Evolutionary conservation across 352 stramenopile species (phyloP), one percentile per base, ranked within the genome.

Genomic region (Pythium phragmiticola): DNA sequence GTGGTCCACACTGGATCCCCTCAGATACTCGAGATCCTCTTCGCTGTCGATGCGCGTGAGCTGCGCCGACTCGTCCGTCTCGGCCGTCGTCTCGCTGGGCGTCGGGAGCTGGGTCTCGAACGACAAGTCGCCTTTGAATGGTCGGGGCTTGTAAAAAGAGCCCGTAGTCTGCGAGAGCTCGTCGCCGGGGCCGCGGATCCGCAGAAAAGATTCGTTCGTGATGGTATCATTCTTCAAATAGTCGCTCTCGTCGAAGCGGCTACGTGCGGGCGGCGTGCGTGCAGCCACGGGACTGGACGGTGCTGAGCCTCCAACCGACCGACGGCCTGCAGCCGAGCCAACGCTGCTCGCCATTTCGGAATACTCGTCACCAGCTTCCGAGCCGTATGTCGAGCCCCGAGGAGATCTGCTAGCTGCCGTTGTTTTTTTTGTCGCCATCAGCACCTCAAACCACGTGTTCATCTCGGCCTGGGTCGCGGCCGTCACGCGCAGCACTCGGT

Each of bases 141-240:
- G 76, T n/a, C 66, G 52, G 4, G 64, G 61, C 12, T 56, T 58
- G 19, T 71, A 58, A 21, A 69, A 69, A 1, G 66, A 73, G 1
- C 66, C 66, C 3, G 47, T 56, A 6, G 66, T 73, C 7, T 66
- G 36, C 21, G 60, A 48, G 33, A 73, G 36, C 3, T 73, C 66
- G 23, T 57, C 85, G 70, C 13, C 72, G 58, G 72, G 71, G 61
- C 66, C 70, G 9, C 64, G 66, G 28, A 89, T 77, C 1, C 83
- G 79, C 53, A 89, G 64, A 46, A 89, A 82, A 21, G 80, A 87
- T 34, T 92, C 80, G 69, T 92, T 87, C 39, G 72, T 83, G 68
- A 92, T 83, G n/a, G 75, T 79, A 33, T 92, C 80, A 53, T 90
- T 89, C 30, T 65, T 46, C 2, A 92, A 59, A 68, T 92, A 90